Conservation (phyloP, 2,329 filamentous ascomycete species). For the Beauveria scarabaeidicola region DNA sequence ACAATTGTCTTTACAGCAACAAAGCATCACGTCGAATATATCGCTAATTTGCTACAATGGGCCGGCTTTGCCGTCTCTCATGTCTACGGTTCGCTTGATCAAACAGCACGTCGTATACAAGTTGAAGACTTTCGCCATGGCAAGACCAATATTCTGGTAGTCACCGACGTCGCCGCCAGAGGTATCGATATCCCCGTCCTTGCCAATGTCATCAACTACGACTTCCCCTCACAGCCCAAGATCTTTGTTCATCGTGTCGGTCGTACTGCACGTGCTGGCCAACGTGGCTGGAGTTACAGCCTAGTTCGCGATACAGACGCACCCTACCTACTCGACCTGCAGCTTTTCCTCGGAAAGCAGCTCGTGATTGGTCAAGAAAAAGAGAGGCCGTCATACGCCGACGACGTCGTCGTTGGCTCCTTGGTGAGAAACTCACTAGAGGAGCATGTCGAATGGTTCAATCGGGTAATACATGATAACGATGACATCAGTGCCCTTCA, state of each 20-base stretch:
- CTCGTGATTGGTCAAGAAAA: constrained; percentile 65
- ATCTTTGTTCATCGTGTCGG: constrained; percentile 95
- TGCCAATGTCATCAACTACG: constrained; percentile 97
- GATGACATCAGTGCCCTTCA: constrained; percentile 65
- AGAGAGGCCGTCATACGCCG: constrained; percentile 59
- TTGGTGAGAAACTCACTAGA: constrained; percentile 67
- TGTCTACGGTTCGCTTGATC: constrained; percentile 89
- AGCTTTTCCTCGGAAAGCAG: constrained; percentile 84
- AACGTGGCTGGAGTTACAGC: constrained; percentile 91
- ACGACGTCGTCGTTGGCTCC: constrained; percentile 76
- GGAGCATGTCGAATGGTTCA: constrained; percentile 70
- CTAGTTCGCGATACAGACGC: constrained; percentile 80
- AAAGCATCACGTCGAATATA: constrained; percentile 95
- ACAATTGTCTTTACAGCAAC: constrained; percentile 93
- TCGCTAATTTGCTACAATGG: constrained; percentile 68
- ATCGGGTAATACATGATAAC: constrained; percentile 66
- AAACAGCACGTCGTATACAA: constrained; percentile 84
- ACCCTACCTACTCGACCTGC: constrained; percentile 86
- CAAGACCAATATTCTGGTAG: constrained; percentile 80
- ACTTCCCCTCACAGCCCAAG: constrained; percentile 94
- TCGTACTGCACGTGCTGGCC: constrained; percentile 87
- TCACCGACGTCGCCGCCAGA: constrained; percentile 91
- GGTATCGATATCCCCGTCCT: constrained; percentile 96
- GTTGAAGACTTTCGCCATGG: constrained; percentile 84
- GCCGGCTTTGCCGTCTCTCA: constrained; percentile 87